Conservation (phyloP, 2,329 filamentous ascomycete species). For the Penicillium sp. region DNA sequence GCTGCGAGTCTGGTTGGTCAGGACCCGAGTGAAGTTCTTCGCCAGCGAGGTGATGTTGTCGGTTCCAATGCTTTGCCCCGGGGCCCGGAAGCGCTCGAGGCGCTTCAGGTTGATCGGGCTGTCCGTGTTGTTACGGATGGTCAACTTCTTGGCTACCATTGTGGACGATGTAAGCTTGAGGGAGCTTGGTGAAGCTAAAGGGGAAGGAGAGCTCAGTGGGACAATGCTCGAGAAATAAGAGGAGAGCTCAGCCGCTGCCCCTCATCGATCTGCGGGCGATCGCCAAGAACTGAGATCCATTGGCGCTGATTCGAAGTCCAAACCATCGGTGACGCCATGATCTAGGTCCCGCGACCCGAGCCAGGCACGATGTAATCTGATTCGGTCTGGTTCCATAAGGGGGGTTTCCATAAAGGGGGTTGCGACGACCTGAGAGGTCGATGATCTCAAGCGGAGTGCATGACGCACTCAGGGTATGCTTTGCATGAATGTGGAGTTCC, state of each 20-base stretch:
- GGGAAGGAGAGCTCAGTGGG: not conserved
- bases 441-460: not conserved
- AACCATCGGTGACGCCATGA: conserved; percentile 3
- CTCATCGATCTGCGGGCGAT: conserved; percentile 19
- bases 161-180: conserved; percentile 2
- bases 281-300: conserved; percentile 12
- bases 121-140: conserved; percentile 77
- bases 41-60: conserved; percentile 44
- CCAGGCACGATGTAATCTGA: conserved; percentile 6
- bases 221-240: not conserved
- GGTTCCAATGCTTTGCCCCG: conserved; percentile 36
- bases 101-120: conserved; percentile 69
- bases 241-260: conserved; percentile 7
- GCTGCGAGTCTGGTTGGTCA: conserved; percentile 44
- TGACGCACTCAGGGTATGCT: not conserved
- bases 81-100: conserved; percentile 69
- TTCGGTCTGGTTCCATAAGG: not conserved
- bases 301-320: conserved; percentile 20
- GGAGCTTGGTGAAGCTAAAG: not conserved
- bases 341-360: not conserved
- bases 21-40: conserved; percentile 46
- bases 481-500: too few species aligned
- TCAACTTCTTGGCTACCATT: conserved; percentile 53
- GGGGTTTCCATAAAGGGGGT: not conserved
- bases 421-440: not conserved